These are phyloP conservation scores for Amanita molliuscula DNA, from an alignment of 768 basidiomycete genomes.

Conservation along the genomic window DNA sequence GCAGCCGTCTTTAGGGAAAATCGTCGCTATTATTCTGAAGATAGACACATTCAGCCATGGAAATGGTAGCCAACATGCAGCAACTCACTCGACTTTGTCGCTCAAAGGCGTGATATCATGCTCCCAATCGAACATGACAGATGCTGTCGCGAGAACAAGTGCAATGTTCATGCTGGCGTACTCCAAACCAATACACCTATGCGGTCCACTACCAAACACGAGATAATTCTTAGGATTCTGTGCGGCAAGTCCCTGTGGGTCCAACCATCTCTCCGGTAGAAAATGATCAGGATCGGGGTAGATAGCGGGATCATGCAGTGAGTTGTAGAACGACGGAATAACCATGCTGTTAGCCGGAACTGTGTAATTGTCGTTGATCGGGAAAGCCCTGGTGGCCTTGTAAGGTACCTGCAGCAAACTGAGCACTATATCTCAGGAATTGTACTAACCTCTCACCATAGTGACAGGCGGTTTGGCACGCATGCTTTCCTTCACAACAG, in stretches of 20 bases:
- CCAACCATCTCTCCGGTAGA: slow-evolving; percentile 88
- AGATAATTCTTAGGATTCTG: slow-evolving; percentile 90
- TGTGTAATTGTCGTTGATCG: slow-evolving; percentile 84
- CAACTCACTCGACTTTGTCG: slow-evolving; percentile 70
- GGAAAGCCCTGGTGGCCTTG: slow-evolving; percentile 80
- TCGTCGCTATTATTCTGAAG: slow-evolving; percentile 80
- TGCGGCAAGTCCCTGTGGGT: slow-evolving; percentile 67
- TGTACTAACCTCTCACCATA: slow-evolving; percentile 51
- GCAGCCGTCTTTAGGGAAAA: slow-evolving; percentile 94
- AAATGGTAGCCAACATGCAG: background rate
- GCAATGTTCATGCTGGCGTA: slow-evolving; percentile 91
- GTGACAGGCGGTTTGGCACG: slow-evolving; percentile 89
- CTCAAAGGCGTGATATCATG: slow-evolving; percentile 76
- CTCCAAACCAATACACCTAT: slow-evolving; percentile 86
- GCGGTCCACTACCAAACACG: slow-evolving; percentile 90
- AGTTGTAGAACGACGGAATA: slow-evolving; percentile 89
- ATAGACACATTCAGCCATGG: background rate
- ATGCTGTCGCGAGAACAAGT: slow-evolving; percentile 76
- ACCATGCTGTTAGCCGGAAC: slow-evolving; percentile 90
- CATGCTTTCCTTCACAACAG: slow-evolving; percentile 90
- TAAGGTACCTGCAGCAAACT: slow-evolving; percentile 72
- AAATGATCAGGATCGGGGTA: slow-evolving; percentile 84
- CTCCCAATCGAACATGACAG: slow-evolving; percentile 73
- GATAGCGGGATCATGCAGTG: slow-evolving; percentile 79
- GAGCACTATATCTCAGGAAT: background rate